phyloP scores from a whole-genome alignment of 192 early-diverging fungal species.

The Linnemannia schmuckeri region DNA sequence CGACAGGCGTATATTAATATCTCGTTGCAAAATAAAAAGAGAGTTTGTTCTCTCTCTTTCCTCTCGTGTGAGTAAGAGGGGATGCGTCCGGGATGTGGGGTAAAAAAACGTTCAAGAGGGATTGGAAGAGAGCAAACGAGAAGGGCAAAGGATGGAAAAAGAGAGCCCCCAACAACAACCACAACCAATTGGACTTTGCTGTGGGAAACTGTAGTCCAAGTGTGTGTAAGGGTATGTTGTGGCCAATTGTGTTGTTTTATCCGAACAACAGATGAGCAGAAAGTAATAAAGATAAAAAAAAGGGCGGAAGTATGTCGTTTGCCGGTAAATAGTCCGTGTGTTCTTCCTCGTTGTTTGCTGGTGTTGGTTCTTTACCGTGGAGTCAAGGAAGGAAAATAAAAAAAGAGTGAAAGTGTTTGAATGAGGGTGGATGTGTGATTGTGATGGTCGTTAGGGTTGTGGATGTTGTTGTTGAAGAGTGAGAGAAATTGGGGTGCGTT shows the following conservation, averaged over 20 bases:
- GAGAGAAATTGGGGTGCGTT: background rate
- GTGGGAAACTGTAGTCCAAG: background rate
- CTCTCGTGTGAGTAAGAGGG: background rate
- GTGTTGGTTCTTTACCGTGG: background rate
- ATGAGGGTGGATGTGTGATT: background rate
- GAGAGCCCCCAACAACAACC: background rate
- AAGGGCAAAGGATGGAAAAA: background rate
- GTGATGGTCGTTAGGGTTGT: background rate
- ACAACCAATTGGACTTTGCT: background rate
- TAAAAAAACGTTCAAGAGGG: background rate
- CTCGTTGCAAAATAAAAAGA: background rate
- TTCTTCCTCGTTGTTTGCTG: background rate
- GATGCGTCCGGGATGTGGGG: background rate
- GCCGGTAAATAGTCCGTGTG: constrained; percentile 1
- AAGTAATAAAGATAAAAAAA: background rate
- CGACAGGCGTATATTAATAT: background rate
- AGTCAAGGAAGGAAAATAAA: background rate
- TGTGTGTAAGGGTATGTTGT: background rate
- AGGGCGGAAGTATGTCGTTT: background rate
- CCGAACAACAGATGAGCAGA: background rate
- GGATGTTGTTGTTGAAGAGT: background rate
- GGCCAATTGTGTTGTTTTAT: background rate
- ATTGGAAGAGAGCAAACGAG: constrained; percentile 10
- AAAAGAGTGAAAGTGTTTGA: background rate
- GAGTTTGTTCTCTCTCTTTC: background rate